Base-by-base conservation (phyloP, 768 basidiomycete species). In the Leccinum uliginosum region DNA sequence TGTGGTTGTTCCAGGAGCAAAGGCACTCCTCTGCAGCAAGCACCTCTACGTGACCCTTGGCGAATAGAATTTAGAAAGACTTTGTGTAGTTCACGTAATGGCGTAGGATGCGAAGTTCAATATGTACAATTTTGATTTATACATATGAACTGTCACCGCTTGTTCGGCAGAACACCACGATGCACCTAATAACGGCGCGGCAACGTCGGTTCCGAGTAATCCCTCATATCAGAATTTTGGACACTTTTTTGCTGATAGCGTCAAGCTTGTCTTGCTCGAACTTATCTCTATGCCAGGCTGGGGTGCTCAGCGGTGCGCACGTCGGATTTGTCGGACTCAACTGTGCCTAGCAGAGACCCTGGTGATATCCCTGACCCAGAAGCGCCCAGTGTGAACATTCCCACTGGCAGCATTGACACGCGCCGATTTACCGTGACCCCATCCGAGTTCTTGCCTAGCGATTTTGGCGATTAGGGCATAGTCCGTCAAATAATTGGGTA, bases 1-100 rank as follows among this genome's bases (percentile, higher is more conserved):
- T 58, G 88, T 98, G 30, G 73, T 98, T 4, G 83, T 93, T 21
- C 89, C 91, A 0, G 83, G 80, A 15, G 83, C 88, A 50, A 81
- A 71, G 66, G 88, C 83, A 19, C 74, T 87, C 8, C 66, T 91
- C 55, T 81, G 85, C 49, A 85, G 82, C 55, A 86, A 83, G 60
- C 88, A 91, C 69, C 67, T 93, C 72, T 77, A 78, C 47, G 76
- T 83, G 61, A 78, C 75, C 19, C 40, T 43, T 2, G 62, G 83
- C 1, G 60, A 66, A 77, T 71, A 69, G 59, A 44, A 50, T 8
- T 6, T 23, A 19, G 17, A 35, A 19, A 5, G n/a, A n/a, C n/a
- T n/a, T n/a, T 15, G 3, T 4, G 4, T 29, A n/a, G 10, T 44
- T 61, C 57, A 54, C 51, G 47, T 65, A 55, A 54, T 9, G 8